These are phyloP conservation scores for Isoetes taiwanensis DNA, from an alignment of 75 land plant genomes.

Conservation along the genomic window DNA sequence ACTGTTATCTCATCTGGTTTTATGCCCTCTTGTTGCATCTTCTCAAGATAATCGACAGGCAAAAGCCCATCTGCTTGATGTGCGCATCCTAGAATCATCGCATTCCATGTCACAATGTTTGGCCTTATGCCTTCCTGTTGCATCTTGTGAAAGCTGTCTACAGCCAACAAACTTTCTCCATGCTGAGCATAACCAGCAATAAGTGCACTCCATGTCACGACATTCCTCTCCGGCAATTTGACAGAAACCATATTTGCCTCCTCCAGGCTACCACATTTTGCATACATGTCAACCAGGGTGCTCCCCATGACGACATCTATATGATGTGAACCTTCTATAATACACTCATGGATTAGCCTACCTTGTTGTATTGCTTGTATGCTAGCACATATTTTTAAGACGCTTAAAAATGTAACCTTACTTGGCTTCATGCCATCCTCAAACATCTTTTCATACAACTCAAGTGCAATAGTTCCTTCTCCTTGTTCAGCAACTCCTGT, in stretches of 20 bases:
- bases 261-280: slow-evolving; percentile 5
- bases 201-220: no score
- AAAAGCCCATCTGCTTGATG: background rate
- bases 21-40: slow-evolving; percentile 8
- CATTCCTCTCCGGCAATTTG: no score
- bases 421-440: slow-evolving; percentile 21
- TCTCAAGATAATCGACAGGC: background rate
- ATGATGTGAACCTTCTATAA: slow-evolving; percentile 16
- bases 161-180: slow-evolving; percentile 12
- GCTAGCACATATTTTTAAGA: slow-evolving; percentile 27
- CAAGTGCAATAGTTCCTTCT: slow-evolving; percentile 21
- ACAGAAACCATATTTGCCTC: slow-evolving; percentile 11
- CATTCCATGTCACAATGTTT: slow-evolving; percentile 18
- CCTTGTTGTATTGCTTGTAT: slow-evolving; percentile 14
- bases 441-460: slow-evolving; percentile 29
- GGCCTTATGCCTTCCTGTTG: no score
- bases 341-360: slow-evolving; percentile 20
- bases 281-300: slow-evolving; percentile 7
- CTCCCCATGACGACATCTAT: background rate
- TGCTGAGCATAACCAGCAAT: no score
- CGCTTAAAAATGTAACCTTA: slow-evolving; percentile 21
- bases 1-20: slow-evolving; percentile 24
- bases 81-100: slow-evolving; percentile 10
- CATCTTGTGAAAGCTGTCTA: no score
- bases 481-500: slow-evolving; percentile 25